Evolutionary conservation across 768 basidiomycete genomes (phyloP).

Genomic region (Hygrophorus russula): DNA sequence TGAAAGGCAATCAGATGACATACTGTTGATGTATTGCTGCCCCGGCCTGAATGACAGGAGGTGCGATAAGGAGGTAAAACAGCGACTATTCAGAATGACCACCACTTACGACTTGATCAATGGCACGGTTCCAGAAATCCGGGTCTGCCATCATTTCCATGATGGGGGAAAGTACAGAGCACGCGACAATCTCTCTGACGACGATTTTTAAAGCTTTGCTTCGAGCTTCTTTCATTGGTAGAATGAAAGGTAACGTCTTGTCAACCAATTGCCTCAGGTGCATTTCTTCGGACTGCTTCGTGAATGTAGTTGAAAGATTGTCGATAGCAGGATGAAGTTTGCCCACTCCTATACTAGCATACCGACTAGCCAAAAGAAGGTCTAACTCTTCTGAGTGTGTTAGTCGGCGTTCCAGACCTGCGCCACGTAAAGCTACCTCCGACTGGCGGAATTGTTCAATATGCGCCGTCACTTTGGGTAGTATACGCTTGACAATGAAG

Average conservation of each 20-base stretch:
- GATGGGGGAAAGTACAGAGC: constrained; percentile 73
- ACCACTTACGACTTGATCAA: constrained; percentile 78
- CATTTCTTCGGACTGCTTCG: constrained; percentile 80
- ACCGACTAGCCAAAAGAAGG: constrained; percentile 72
- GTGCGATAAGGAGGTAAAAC: neutral
- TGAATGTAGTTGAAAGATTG: constrained; percentile 81
- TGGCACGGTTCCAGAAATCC: constrained; percentile 92
- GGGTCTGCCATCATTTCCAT: constrained; percentile 92
- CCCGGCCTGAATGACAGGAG: constrained; percentile 25
- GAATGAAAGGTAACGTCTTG: constrained; percentile 53
- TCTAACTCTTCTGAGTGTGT: constrained; percentile 90
- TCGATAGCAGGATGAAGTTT: constrained; percentile 80
- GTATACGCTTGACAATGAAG: constrained; percentile 68
- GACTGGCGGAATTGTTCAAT: constrained; percentile 87
- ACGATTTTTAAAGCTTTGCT: constrained; percentile 66
- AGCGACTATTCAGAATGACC: neutral
- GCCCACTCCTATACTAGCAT: constrained; percentile 51
- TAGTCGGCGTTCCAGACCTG: constrained; percentile 67
- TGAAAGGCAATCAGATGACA: constrained; percentile 7
- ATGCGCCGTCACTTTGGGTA: constrained; percentile 85
- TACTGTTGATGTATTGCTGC: constrained; percentile 43
- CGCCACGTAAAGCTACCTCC: constrained; percentile 76
- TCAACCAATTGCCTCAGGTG: constrained; percentile 70
- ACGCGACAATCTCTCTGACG: constrained; percentile 73
- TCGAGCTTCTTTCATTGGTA: constrained; percentile 65